A percentile compares a stretch with the other conserved stretches of the same genome.
Conservation (phyloP, 2,329 filamentous ascomycete genomes). For the Colletotrichum truncatum region DNA sequence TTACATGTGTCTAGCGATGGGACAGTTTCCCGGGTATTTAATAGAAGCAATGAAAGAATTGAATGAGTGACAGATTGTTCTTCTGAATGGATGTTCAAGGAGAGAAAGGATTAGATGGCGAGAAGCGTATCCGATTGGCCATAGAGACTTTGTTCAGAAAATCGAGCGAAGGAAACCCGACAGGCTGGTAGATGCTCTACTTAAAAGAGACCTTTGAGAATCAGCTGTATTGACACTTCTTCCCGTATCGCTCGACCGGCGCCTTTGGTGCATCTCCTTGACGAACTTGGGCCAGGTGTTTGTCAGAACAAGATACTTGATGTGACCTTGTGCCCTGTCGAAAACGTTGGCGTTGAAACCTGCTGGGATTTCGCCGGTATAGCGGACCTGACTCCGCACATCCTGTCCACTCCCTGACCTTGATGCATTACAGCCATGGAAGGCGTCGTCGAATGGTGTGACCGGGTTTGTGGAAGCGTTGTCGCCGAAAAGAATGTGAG, state of each 20-base stretch:
- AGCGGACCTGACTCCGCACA: constrained; percentile 35
- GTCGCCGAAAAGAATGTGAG: constrained; percentile 42
- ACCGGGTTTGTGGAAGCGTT: not conserved
- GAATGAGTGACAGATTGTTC: too few species aligned
- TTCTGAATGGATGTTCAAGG: too few species aligned
- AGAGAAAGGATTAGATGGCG: too few species aligned
- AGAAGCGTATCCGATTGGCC: too few species aligned
- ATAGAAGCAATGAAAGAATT: too few species aligned
- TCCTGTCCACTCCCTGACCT: not conserved
- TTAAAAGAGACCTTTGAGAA: constrained; percentile 32
- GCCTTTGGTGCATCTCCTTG: constrained; percentile 39
- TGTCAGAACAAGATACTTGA: constrained; percentile 74
- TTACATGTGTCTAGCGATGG: too few species aligned
- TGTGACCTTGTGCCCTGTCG: constrained; percentile 65
- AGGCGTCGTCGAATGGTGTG: constrained; percentile 31
- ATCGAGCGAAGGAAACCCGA: not conserved
- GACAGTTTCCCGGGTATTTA: too few species aligned
- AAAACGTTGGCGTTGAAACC: constrained; percentile 63
- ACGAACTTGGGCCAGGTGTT: constrained; percentile 74
- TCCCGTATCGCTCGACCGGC: constrained; percentile 33
- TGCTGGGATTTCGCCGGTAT: constrained; percentile 53
- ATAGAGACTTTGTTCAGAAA: not conserved
- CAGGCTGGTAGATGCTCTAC: constrained; percentile 25
- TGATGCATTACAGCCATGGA: not conserved
- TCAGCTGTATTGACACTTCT: constrained; percentile 30